These are phyloP conservation scores for Ceratocystis diversiconidia DNA, from an alignment of 2,329 filamentous ascomycete genomes.

Conservation along the genomic window DNA sequence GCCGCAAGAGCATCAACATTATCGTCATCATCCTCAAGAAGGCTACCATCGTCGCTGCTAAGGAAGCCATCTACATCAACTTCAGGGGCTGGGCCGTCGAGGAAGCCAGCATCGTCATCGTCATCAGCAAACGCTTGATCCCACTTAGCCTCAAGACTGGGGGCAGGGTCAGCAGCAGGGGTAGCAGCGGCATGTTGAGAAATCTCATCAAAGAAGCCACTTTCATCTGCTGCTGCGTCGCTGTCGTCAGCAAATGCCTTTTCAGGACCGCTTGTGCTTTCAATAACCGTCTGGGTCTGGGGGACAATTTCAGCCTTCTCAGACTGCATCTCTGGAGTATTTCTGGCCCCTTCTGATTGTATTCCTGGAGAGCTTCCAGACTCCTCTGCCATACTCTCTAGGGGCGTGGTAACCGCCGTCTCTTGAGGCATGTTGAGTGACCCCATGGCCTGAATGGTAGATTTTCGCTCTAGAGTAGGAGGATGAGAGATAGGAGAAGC, in stretches of 20 bases:
- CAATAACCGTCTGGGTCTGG: no score
- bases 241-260: background rate
- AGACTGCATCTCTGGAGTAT: no score
- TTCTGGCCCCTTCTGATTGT: slow-evolving; percentile 2
- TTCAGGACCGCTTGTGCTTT: no score
- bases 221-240: background rate
- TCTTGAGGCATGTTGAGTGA: slow-evolving; percentile 27
- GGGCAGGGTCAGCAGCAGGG: slow-evolving; percentile 37
- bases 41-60: slow-evolving; percentile 72
- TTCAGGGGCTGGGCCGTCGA: slow-evolving; percentile 35
- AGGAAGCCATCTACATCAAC: slow-evolving; percentile 54
- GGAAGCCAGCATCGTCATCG: slow-evolving; percentile 53
- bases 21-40: slow-evolving; percentile 50
- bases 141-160: slow-evolving; percentile 58
- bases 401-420: background rate
- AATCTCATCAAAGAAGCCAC: slow-evolving; percentile 7
- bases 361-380: slow-evolving; percentile 19
- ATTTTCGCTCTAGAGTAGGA: slow-evolving; percentile 47
- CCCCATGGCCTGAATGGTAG: slow-evolving; percentile 51
- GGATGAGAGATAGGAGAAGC: slow-evolving; percentile 16
- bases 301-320: no score
- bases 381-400: slow-evolving; percentile 24
- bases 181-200: slow-evolving; percentile 12
- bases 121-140: slow-evolving; percentile 64
- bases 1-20: slow-evolving; percentile 20